Base-by-base conservation (phyloP, 306 rosid species). In the Dalbergia oliveri region DNA sequence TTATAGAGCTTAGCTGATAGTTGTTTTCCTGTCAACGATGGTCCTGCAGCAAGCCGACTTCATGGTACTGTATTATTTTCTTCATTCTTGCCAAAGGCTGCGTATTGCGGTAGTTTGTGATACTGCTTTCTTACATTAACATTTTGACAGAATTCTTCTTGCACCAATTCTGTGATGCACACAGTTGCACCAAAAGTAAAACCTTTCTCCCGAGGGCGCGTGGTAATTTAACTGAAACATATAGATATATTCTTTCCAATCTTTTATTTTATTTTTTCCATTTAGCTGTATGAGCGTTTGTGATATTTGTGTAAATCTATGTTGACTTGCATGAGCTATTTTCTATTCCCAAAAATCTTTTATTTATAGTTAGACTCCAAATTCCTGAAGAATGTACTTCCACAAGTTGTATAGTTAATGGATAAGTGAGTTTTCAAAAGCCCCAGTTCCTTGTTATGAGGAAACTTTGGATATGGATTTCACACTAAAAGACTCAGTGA, bases 121-220 rank as follows among this genome's bases (percentile, higher is more conserved):
- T 59, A 6, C 63, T 75, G 72, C 66, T 51, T 67, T 77, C 69
- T 86, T 45, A 78, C 70, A 3, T 73, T 39, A 14, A 47, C 19
- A n/a, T 21, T 77, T 77, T 33, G 68, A 69, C 89, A 92, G 97
- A 92, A 66, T 86, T 92, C 51, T 90, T 92, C 87, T 78, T 90
- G 83, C 97, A 77, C 74, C 95, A 92, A 84, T 90, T 92, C 85
- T 92, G 97, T 66, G 92, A 92, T 69, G 90, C 93, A 31, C 95
- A 90, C 86, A 80, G 89, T 73, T 92, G 97, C 73, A 70, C 81
- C 14, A 85, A 89, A 78, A 80, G 77, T 73, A 39, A 90, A 92
- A 77, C 92, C 97, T 54, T 92, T 92, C 90, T 72, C 93, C 69
- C n/a, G 88, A 56, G 97, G 97, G 31, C 87, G 83, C 79, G 83